These are phyloP conservation scores for Neonectria ditissima DNA, from an alignment of 2,329 filamentous ascomycete genomes.

Conservation along the genomic window DNA sequence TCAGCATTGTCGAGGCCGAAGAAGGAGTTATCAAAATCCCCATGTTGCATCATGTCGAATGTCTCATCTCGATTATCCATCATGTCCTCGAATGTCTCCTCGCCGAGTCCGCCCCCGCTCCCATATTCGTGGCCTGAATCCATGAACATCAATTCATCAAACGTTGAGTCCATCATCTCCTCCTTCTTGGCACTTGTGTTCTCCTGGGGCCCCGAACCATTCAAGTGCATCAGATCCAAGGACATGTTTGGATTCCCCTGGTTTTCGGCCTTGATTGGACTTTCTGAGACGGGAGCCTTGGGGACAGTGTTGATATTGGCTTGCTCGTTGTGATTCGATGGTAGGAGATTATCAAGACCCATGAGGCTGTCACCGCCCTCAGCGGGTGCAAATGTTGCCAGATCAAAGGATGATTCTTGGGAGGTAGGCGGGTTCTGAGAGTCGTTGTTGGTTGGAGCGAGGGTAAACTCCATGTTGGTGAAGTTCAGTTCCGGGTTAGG, in stretches of 20 bases:
- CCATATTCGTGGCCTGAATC: constrained; percentile 51
- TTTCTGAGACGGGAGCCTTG: constrained; percentile 26
- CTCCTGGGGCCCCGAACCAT: constrained; percentile 8
- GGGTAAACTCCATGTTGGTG: constrained; percentile 68
- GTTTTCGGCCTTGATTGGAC: constrained; percentile 28
- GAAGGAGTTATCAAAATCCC: constrained; percentile 61
- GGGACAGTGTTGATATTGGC: constrained; percentile 21
- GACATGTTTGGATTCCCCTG: constrained; percentile 14
- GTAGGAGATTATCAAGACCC: constrained; percentile 48
- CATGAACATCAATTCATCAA: constrained; percentile 62
- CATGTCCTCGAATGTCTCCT: constrained; percentile 63
- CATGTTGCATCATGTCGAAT: constrained; percentile 57
- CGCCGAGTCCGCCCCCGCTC: constrained; percentile 45
- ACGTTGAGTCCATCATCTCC: constrained; percentile 45
- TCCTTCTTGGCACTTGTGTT: constrained; percentile 33
- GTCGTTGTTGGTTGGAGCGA: constrained; percentile 57
- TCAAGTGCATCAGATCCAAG: neutral
- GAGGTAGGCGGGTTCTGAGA: constrained; percentile 38
- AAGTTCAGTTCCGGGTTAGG: constrained; percentile 60
- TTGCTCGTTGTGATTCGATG: constrained; percentile 39
- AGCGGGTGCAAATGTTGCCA: constrained; percentile 56
- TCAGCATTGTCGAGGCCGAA: constrained; percentile 54
- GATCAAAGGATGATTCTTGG: constrained; percentile 58
- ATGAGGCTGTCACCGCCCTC: constrained; percentile 48
- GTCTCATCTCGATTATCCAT: constrained; percentile 57